Conservation (phyloP, 495 filamentous ascomycete species). For the Aspergillus incahuasiensis region DNA sequence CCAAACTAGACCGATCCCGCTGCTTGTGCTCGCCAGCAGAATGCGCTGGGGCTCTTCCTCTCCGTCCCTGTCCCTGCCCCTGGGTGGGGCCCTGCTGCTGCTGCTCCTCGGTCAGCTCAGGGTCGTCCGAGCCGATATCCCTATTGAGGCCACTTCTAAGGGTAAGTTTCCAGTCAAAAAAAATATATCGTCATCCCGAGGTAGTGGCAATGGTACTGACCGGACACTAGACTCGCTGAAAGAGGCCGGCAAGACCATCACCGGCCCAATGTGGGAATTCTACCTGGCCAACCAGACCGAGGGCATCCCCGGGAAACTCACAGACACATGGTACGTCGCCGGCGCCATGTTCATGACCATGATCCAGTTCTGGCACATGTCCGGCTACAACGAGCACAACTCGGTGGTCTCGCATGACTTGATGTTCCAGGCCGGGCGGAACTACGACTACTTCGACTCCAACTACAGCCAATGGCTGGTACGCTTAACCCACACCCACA, state of each 20-base stretch:
- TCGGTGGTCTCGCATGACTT: slow-evolving; percentile 39
- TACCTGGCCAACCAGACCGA: slow-evolving; percentile 42
- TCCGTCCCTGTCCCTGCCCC: neutral
- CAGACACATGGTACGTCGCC: slow-evolving; percentile 44
- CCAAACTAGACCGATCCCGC: no score
- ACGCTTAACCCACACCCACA: neutral
- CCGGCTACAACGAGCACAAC: slow-evolving; percentile 43
- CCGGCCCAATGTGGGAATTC: slow-evolving; percentile 41
- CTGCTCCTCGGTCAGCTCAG: slow-evolving; percentile 14
- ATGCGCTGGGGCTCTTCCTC: slow-evolving; percentile 11
- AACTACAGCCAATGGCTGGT: slow-evolving; percentile 30
- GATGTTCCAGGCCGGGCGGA: slow-evolving; percentile 37
- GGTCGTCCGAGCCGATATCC: slow-evolving; percentile 14
- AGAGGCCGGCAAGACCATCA: slow-evolving; percentile 19
- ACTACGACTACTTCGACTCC: slow-evolving; percentile 39
- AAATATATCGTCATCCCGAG: no score
- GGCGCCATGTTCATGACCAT: slow-evolving; percentile 45
- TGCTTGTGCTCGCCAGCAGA: neutral
- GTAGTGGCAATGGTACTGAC: no score
- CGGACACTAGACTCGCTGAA: slow-evolving; percentile 17
- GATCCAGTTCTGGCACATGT: slow-evolving; percentile 49
- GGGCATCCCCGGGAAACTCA: slow-evolving; percentile 35
- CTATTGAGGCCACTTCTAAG: slow-evolving; percentile 8
- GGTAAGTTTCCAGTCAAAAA: no score
- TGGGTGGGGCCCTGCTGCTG: slow-evolving; percentile 16